Base-by-base conservation (phyloP, 441 rosid species). In the Pelargonium fulgidum region DNA sequence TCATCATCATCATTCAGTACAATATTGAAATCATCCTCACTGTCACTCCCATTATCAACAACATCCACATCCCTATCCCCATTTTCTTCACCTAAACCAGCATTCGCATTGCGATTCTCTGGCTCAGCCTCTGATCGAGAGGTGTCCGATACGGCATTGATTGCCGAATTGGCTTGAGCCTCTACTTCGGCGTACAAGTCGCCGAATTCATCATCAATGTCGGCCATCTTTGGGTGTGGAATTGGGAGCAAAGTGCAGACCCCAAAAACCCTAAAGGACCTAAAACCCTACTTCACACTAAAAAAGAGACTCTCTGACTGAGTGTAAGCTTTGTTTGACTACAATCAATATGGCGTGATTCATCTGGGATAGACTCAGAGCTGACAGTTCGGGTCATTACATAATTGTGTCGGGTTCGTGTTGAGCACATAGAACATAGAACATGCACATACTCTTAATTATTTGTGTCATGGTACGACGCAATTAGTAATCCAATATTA, bases 1-100 rank as follows among this genome's bases (percentile, higher is more conserved):
- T 81, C 78, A 72, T 80, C 86, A 24, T 88, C 86, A 24, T 88
- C 86, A 63, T 87, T 84, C 77, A 87, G 70, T 19, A 90, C 84
- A 13, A 89, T 90, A 67, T 81, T 83, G 68, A 88, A 77, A 72
- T 86, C 92, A 72, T 84, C 91, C 9, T 90, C 92, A 62, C 91
- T 85, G n/a, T 88, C 91, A 66, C 85, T 85, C 48, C 58, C 80
- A 16, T 76, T 73, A 19, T 44, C 74, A n/a, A 75, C 84, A 14
- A 68, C 72, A 62, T 33, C 44, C 59, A 64, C 62, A 14, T 39
- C 75, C 41, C 42, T 68, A 65, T 76, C 75, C 7, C 64, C 42
- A 8, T 13, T 39, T 17, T 12, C 33, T 66, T 66, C 56, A 24
- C 2, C 65, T 62, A 16, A 62, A 33, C 26, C n/a, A 2, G 22